Conservation (phyloP, 331 rosid species). For the Saraca asoca region DNA sequence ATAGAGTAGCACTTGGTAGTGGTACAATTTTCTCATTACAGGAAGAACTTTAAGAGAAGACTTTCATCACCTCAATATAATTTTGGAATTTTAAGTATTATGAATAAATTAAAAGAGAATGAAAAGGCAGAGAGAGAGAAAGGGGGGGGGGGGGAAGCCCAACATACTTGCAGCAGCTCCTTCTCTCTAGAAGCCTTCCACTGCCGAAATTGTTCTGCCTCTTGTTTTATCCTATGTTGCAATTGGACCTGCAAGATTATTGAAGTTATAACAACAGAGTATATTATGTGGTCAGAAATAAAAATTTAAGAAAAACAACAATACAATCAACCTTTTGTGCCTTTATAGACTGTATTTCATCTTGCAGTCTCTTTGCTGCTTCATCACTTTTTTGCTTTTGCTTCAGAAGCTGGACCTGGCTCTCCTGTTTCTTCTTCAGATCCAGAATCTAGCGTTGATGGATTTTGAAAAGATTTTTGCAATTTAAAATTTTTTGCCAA, state of each 20-base stretch:
- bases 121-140: not conserved
- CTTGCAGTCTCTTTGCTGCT: slow-evolving; percentile 93
- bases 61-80: too few relatives aligned
- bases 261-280: slow-evolving; percentile 24
- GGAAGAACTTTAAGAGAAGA: slow-evolving; percentile 15
- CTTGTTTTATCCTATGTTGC: slow-evolving; percentile 97
- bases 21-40: slow-evolving; percentile 13
- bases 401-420: slow-evolving; percentile 93
- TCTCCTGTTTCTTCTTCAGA: slow-evolving; percentile 97
- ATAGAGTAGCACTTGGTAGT: not conserved
- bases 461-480: slow-evolving; percentile 34
- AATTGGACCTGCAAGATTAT: slow-evolving; percentile 74
- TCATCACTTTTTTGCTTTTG: slow-evolving; percentile 99
- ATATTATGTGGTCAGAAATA: slow-evolving; percentile 21
- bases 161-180: slow-evolving; percentile 88
- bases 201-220: slow-evolving; percentile 97
- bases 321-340: slow-evolving; percentile 79
- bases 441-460: slow-evolving; percentile 67
- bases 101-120: slow-evolving; percentile 18
- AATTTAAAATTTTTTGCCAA: slow-evolving; percentile 32
- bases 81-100: not conserved
- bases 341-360: slow-evolving; percentile 94
- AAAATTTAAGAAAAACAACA: slow-evolving; percentile 30
- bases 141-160: slow-evolving; percentile 3
- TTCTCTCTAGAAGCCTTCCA: slow-evolving; percentile 99